Conservation (phyloP, 1,139 yeast genomes). For the Waltiozyma sp. region DNA sequence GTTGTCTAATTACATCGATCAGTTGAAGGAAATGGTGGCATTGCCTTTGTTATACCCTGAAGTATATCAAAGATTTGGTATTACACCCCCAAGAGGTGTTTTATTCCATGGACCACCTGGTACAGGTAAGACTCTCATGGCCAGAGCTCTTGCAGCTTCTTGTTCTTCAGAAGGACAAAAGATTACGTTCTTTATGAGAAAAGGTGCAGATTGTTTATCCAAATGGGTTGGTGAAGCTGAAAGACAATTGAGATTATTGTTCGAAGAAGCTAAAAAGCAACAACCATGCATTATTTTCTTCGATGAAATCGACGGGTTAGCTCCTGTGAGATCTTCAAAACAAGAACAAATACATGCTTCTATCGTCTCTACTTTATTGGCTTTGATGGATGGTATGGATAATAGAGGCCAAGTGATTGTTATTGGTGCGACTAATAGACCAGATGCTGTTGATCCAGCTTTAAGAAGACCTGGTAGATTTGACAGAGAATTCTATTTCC, state of each 20-base stretch:
- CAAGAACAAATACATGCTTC: conserved; percentile 98
- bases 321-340: conserved; percentile 93
- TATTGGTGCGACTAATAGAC: conserved; percentile 96
- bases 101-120: conserved; percentile 99
- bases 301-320: conserved; percentile 96
- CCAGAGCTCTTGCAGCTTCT: conserved; percentile 92
- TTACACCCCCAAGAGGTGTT: conserved; percentile 97
- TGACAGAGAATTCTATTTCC: conserved; percentile 93
- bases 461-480: conserved; percentile 95
- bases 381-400: conserved; percentile 99
- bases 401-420: conserved; percentile 94
- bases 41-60: conserved; percentile 91
- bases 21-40: conserved; percentile 94
- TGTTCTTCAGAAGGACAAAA: conserved; percentile 71
- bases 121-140: conserved; percentile 97
- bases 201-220: conserved; percentile 94
- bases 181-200: conserved; percentile 94
- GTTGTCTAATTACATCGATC: conserved; percentile 78
- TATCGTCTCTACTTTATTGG: conserved; percentile 86
- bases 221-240: conserved; percentile 99
- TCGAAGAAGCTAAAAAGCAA: conserved; percentile 92
- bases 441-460: conserved; percentile 97
- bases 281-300: conserved; percentile 94
- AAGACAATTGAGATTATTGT: conserved; percentile 76
- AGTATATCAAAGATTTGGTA: conserved; percentile 76